Evolutionary conservation across 345 rosid species (phyloP).

Genomic region (Heritiera littoralis): DNA sequence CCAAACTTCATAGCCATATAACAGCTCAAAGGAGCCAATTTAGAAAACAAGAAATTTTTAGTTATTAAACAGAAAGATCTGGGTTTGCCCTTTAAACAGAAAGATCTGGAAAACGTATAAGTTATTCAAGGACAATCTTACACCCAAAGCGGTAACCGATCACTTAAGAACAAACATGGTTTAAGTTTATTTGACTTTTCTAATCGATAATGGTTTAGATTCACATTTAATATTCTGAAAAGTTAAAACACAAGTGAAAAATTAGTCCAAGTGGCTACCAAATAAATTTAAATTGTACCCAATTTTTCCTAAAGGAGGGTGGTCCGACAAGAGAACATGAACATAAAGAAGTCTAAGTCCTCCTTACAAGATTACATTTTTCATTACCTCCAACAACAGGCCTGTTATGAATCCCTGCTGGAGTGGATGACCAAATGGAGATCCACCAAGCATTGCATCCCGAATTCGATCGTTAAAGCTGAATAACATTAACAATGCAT

Average conservation of each 20-base stretch:
- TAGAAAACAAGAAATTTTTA: neutral
- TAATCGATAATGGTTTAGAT: neutral
- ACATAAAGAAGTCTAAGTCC: neutral
- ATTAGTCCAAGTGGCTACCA: neutral
- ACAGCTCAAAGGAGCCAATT: neutral
- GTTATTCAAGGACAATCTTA: neutral
- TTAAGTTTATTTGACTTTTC: neutral
- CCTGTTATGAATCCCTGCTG: constrained; percentile 97
- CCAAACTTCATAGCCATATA: neutral
- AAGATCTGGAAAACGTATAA: neutral
- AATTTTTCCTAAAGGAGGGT: neutral
- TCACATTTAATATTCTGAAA: neutral
- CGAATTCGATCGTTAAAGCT: constrained; percentile 97
- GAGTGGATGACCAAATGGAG: constrained; percentile 97
- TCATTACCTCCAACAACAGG: constrained; percentile 69
- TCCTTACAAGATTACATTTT: neutral
- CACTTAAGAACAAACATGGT: neutral
- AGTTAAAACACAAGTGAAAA: neutral
- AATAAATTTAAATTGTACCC: neutral
- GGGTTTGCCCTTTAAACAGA: neutral
- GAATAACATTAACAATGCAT: constrained; percentile 31
- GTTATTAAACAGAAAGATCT: neutral
- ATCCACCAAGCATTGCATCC: constrained; percentile 96
- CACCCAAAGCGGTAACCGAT: neutral
- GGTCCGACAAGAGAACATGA: neutral